Evolutionary conservation across 2,329 filamentous ascomycete genomes (phyloP), one percentile per base, ranked within the genome.

Genomic region (Chaetomiaceae sp.): DNA sequence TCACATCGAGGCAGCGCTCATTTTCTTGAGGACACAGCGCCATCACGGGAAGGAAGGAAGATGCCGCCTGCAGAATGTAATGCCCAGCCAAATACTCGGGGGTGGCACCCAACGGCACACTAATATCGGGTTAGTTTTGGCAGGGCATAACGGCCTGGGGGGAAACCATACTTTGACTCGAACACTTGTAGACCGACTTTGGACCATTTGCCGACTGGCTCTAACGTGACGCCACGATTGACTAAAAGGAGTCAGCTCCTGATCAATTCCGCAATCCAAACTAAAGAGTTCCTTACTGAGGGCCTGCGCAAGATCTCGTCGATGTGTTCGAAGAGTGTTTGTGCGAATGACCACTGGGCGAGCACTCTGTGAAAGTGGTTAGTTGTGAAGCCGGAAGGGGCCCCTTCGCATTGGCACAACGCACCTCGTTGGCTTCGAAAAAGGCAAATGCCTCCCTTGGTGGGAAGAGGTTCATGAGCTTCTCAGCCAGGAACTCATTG

Each of bases 111-210:
- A 96, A 81, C 2, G 90, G 90, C 5, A 82, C 77, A 56, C 52
- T 59, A 8, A 40, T 2, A 25, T 21, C 13, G 5, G 2, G 45
- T 59, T 21, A 51, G 36, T 36, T 1, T 41, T 11, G 5, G 5
- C 11, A 9, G 4, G 3, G 23, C 14, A 10, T 1, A 16, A 44
- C n/a, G 3, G n/a, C 13, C 5, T 3, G 16, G 37, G 25, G 47
- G 64, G 63, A 66, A 0, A 88, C 84, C 59, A 16, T 59, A 60
- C 55, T 85, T 86, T 53, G 87, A 89, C 71, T 99, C 94, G 69
- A 99, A 99, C 55, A 99, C 84, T 70, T 99, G 94, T 36, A 99
- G 80, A 43, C 94, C 94, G 58, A 99, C 90, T 75, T 99, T 99
- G 62, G 88, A 94, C 94, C 94, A 99, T 72, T 97, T 97, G 57